Conservation (phyloP, 441 rosid species). For the Adansonia rubrostipa region DNA sequence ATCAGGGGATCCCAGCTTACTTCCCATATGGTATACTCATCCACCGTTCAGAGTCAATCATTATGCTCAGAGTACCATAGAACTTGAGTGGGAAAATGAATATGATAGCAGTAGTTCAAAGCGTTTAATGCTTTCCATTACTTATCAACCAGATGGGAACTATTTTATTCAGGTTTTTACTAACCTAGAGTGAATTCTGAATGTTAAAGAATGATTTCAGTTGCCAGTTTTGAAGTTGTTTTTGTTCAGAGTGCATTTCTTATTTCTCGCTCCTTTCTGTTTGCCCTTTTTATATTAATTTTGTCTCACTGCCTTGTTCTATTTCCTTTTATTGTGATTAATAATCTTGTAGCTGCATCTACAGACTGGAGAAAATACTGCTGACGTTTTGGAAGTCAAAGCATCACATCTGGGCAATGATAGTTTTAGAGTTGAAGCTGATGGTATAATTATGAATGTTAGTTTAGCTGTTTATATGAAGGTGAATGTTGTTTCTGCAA, state of each 20-base stretch:
- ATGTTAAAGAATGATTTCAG: constrained; percentile 28
- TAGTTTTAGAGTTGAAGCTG: constrained; percentile 68
- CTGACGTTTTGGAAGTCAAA: constrained; percentile 53
- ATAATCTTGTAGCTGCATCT: constrained; percentile 20
- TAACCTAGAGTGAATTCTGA: constrained; percentile 26
- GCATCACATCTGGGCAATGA: constrained; percentile 50
- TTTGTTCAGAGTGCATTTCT: constrained; percentile 23
- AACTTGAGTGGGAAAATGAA: constrained; percentile 80
- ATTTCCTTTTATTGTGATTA: constrained; percentile 21
- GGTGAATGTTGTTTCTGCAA: constrained; percentile 46
- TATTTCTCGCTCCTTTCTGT: neutral
- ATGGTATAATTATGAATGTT: constrained; percentile 56
- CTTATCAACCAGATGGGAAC: constrained; percentile 61
- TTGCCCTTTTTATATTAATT: neutral
- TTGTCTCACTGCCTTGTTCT: constrained; percentile 12
- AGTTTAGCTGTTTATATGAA: constrained; percentile 64
- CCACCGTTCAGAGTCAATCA: constrained; percentile 93
- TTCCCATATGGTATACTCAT: constrained; percentile 69
- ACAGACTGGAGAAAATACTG: constrained; percentile 59
- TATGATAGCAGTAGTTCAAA: constrained; percentile 50
- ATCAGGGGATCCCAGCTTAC: constrained; percentile 58
- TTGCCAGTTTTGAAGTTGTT: constrained; percentile 14
- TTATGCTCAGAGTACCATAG: constrained; percentile 56
- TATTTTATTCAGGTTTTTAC: constrained; percentile 70
- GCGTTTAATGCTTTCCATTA: constrained; percentile 47